Evolutionary conservation across 768 basidiomycete species (phyloP), one percentile per base, ranked within the genome.

Genomic region (Agrocybe praecox): DNA sequence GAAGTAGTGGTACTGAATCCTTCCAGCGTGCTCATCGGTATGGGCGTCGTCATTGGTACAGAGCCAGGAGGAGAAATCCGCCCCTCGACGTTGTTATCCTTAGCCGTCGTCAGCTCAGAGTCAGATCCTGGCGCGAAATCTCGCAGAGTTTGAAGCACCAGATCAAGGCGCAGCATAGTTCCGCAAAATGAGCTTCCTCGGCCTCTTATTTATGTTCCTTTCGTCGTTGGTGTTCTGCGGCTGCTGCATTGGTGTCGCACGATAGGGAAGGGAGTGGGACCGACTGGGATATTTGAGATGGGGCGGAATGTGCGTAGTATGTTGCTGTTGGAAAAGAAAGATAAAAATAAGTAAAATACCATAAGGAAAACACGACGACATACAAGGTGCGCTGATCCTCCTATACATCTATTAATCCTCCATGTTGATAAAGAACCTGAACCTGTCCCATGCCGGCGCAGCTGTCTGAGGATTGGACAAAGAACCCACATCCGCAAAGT

Each of bases 371-470:
- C 46, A 52, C 15, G 44, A 54, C 24, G 14, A 71, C 69, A 57
- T 57, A 76, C 74, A 60, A 65, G 73, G 74, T 23, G 74, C 73
- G 53, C 72, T 73, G 15, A 70, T 49, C 21, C 59, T 62, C 12
- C 64, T 56, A 48, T 56, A 64, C 46, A 71, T 58, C 58, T 36
- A 62, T 40, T 88, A 87, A 55, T 94, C 93, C 56, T 89, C 88
- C 12, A 98, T 77, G 50, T 84, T 79, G 52, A 91, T 83, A 6
- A 72, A 68, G 55, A 90, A 92, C 18, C 73, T 56, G 64, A 88
- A 87, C 1, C 83, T 76, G 62, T 87, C 86, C 84, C 85, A 87
- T 0, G 68, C 67, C 0, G 72, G 65, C 26, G 26, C 26, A 29
- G 26, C 26, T 4, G 5, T 9, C 5, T 9, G 5, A n/a, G n/a